Evolutionary conservation across 257 asterid genomes (phyloP), one percentile per base, ranked within the genome.

Genomic region (Echites panduratus): DNA sequence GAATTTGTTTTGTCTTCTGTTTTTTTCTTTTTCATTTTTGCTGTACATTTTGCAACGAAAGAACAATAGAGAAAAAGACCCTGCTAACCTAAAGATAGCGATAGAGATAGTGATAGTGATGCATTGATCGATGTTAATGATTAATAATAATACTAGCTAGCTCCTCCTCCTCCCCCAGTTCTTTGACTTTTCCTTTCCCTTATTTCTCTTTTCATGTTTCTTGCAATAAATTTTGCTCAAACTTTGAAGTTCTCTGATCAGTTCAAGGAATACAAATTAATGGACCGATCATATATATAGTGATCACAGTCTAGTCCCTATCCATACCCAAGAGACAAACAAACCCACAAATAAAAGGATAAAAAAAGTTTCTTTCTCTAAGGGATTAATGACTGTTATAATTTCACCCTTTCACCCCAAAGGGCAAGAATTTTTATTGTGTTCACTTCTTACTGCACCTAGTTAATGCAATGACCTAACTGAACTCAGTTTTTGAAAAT

Each of bases 391-490:
- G n/a, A n/a, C n/a, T n/a, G n/a, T n/a, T n/a, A n/a, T n/a, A n/a
- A n/a, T n/a, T n/a, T n/a, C n/a, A n/a, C n/a, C n/a, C n/a, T n/a
- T n/a, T n/a, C n/a, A n/a, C n/a, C n/a, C n/a, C n/a, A n/a, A n/a
- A n/a, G n/a, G n/a, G n/a, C n/a, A n/a, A n/a, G n/a, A n/a, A n/a
- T n/a, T n/a, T n/a, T n/a, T n/a, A n/a, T n/a, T n/a, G n/a, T n/a
- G n/a, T n/a, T n/a, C n/a, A n/a, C n/a, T n/a, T 56, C 1, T 62
- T 17, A 13, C 45, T 6, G 29, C 76, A 49, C 32, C 66, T 16
- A 56, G 52, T 68, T 41, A 69, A 52, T 52, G 73, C 26, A 61
- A 73, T 63, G 65, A 62, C 44, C 45, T 58, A 41, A 62, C 50
- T 70, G 61, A 63, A n/a, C n/a, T n/a, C n/a, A n/a, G 35, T 47